These are phyloP conservation scores for Trichoderma polysporum DNA, from an alignment of 2,329 filamentous ascomycete genomes.

Conservation along the genomic window DNA sequence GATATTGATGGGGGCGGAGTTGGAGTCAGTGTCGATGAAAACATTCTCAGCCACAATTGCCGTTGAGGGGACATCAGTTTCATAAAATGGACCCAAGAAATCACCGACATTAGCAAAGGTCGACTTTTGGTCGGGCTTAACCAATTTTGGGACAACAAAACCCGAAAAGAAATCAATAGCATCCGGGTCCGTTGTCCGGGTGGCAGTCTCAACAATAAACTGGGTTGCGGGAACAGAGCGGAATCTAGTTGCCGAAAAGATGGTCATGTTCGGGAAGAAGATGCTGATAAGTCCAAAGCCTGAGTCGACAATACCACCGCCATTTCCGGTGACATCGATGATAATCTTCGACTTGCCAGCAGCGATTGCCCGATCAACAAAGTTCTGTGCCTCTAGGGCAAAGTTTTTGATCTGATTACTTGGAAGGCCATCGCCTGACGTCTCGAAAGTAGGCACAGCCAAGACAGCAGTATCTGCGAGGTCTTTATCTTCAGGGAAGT, in stretches of 20 bases:
- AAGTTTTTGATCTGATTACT: slow-evolving; percentile 19
- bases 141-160: background rate
- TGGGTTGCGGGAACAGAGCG: slow-evolving; percentile 10
- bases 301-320: slow-evolving; percentile 52
- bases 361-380: slow-evolving; percentile 43
- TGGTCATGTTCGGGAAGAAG: slow-evolving; percentile 32
- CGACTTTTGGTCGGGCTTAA: slow-evolving; percentile 7
- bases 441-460: background rate
- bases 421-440: background rate
- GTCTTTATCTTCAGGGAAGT: background rate
- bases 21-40: slow-evolving; percentile 22
- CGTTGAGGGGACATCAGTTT: slow-evolving; percentile 2
- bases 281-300: slow-evolving; percentile 50
- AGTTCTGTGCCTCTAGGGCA: slow-evolving; percentile 31
- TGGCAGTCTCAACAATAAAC: background rate
- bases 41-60: background rate
- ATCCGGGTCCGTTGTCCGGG: background rate
- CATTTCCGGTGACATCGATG: slow-evolving; percentile 62
- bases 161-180: background rate
- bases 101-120: background rate
- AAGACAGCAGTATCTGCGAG: slow-evolving; percentile 7
- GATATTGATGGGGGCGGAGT: background rate
- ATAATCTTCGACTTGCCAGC: slow-evolving; percentile 48
- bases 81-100: background rate
- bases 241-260: slow-evolving; percentile 15